phyloP scores from a whole-genome alignment of 2,329 filamentous ascomycete genomes.

The Sodiomyces alkalinus region DNA sequence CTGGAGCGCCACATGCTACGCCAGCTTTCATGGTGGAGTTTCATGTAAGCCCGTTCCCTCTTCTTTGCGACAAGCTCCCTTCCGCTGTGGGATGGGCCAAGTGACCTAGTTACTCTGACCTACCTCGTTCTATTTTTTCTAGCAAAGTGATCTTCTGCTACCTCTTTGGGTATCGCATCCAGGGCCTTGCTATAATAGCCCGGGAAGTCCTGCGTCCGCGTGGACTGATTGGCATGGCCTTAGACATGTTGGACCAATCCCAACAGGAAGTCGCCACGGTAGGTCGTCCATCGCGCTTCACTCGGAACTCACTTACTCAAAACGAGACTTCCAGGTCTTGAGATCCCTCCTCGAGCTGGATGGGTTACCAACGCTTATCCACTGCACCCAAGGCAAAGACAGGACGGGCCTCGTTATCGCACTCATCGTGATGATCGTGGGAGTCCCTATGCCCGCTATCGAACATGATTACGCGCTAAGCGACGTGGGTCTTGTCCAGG shows the following conservation, averaged over 20 bases:
- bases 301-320: slow-evolving; percentile 1
- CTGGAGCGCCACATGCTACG: slow-evolving; percentile 56
- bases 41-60: slow-evolving; percentile 32
- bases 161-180: slow-evolving; percentile 48
- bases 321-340: slow-evolving; percentile 29
- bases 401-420: slow-evolving; percentile 59
- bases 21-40: slow-evolving; percentile 51
- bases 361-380: slow-evolving; percentile 52
- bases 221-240: slow-evolving; percentile 55
- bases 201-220: slow-evolving; percentile 55
- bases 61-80: no score
- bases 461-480: slow-evolving; percentile 59
- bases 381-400: slow-evolving; percentile 86
- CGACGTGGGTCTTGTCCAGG: slow-evolving; percentile 38
- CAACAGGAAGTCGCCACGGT: slow-evolving; percentile 41
- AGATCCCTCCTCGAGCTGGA: slow-evolving; percentile 27
- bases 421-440: slow-evolving; percentile 50
- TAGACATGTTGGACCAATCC: slow-evolving; percentile 54
- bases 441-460: slow-evolving; percentile 42
- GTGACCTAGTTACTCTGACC: no score
- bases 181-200: slow-evolving; percentile 56
- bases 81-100: no score
- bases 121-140: no score
- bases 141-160: slow-evolving; percentile 49
- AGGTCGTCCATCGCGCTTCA: slow-evolving; percentile 2